Evolutionary conservation across 2,329 filamentous ascomycete species (phyloP).

Genomic region (Ceratocystiopsis sp.): DNA sequence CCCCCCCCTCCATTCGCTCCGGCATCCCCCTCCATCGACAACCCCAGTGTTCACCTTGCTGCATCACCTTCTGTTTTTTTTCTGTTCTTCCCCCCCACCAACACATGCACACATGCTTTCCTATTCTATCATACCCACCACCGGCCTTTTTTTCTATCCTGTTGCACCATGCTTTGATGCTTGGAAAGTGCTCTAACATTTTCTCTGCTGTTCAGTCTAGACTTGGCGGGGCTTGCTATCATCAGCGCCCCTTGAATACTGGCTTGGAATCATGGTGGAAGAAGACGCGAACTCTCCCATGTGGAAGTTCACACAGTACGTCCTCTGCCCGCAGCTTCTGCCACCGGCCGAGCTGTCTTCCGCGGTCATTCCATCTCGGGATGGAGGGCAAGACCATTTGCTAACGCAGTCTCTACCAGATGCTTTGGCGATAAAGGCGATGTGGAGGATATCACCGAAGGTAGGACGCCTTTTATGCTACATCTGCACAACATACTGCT

Average conservation of each 20-base stretch:
- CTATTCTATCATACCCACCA: too few species aligned
- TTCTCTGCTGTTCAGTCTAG: neutral
- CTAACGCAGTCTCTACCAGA: constrained; percentile 31
- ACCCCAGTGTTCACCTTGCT: too few species aligned
- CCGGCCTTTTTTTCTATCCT: too few species aligned
- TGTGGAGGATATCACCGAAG: constrained; percentile 97
- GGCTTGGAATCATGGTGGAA: constrained; percentile 68
- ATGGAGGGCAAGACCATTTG: neutral
- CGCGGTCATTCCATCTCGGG: too few species aligned
- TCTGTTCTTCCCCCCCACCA: too few species aligned
- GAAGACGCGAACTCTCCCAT: constrained; percentile 85
- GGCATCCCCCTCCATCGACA: too few species aligned
- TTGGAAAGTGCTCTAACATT: neutral
- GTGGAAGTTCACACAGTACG: constrained; percentile 99
- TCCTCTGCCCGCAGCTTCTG: constrained; percentile 9
- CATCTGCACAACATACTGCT: too few species aligned
- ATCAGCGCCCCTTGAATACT: constrained; percentile 2
- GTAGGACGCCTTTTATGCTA: constrained; percentile 26
- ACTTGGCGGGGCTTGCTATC: constrained; percentile 1
- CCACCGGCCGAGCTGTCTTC: too few species aligned
- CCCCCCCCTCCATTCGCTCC: too few species aligned
- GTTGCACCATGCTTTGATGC: too few species aligned
- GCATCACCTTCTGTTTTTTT: too few species aligned
- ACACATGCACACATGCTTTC: too few species aligned
- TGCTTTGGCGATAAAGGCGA: constrained; percentile 99